These are phyloP conservation scores for Mycena sanguinolenta DNA, from an alignment of 768 basidiomycete species.

Conservation along the genomic window DNA sequence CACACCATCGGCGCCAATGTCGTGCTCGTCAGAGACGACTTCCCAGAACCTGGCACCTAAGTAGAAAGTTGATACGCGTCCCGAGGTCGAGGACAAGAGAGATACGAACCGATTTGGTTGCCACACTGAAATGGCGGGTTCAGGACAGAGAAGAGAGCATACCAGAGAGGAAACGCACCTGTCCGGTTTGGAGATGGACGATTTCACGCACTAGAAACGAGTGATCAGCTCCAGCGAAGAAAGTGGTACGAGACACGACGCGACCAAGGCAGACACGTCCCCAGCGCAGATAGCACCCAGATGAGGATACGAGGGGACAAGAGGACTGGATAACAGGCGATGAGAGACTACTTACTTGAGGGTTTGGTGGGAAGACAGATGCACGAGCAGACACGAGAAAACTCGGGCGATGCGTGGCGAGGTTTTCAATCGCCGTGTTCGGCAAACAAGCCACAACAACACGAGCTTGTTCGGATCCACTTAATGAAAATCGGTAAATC, in stretches of 20 bases:
- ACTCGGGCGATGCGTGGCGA: constrained; percentile 12
- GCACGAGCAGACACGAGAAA: constrained; percentile 25
- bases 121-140: constrained; percentile 76
- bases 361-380: constrained; percentile 15
- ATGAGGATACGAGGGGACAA: neutral
- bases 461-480: no score
- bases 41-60: constrained; percentile 97
- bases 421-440: neutral
- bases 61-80: constrained; percentile 36
- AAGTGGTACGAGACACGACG: constrained; percentile 65
- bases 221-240: constrained; percentile 45
- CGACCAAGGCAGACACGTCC: constrained; percentile 47
- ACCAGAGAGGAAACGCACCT: constrained; percentile 64
- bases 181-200: constrained; percentile 99
- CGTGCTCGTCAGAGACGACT: constrained; percentile 98
- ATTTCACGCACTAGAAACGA: constrained; percentile 93
- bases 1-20: constrained; percentile 91
- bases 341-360: constrained; percentile 14
- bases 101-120: constrained; percentile 95
- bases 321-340: no score
- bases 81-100: constrained; percentile 32
- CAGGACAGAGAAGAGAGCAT: constrained; percentile 42
- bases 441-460: no score
- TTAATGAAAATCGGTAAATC: no score
- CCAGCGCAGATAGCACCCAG: neutral